phyloP scores from a whole-genome alignment of 257 asterid species.

The Dorcoceras hygrometricum region DNA sequence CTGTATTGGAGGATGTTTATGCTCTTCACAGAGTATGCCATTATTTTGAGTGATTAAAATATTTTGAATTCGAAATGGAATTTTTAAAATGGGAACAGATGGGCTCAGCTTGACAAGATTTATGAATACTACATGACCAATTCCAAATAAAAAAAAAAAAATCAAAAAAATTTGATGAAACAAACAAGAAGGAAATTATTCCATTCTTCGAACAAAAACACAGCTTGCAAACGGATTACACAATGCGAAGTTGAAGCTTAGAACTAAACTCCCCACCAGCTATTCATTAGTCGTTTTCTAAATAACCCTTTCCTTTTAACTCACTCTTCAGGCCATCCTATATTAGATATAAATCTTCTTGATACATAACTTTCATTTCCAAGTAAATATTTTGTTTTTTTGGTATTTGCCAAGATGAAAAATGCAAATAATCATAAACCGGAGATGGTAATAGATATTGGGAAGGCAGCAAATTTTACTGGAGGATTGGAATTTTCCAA shows the following conservation, averaged over 20 bases:
- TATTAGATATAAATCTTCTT: background rate
- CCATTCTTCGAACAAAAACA: constrained; percentile 31
- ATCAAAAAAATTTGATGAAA: constrained; percentile 25
- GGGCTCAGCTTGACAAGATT: background rate
- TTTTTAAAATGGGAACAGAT: background rate
- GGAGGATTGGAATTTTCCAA: constrained; percentile 62
- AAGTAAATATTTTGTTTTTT: background rate
- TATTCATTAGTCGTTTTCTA: constrained; percentile 25
- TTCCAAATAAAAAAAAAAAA: constrained; percentile 25
- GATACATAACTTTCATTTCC: constrained; percentile 22
- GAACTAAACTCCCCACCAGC: constrained; percentile 45
- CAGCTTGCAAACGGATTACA: constrained; percentile 38
- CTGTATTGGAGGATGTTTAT: too few species aligned
- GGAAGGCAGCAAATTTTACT: constrained; percentile 39
- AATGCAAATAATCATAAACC: constrained; percentile 35
- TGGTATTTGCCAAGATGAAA: background rate
- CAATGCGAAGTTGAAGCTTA: constrained; percentile 48
- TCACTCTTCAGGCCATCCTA: constrained; percentile 26
- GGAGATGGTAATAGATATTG: constrained; percentile 49
- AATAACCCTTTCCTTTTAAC: constrained; percentile 23
- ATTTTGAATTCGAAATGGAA: background rate
- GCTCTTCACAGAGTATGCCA: too few species aligned
- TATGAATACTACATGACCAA: background rate
- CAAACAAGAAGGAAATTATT: constrained; percentile 43
- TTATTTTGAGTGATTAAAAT: too few species aligned